Base-by-base conservation (phyloP, 805 yeast species). In the Yarrowia yakushimensis region DNA sequence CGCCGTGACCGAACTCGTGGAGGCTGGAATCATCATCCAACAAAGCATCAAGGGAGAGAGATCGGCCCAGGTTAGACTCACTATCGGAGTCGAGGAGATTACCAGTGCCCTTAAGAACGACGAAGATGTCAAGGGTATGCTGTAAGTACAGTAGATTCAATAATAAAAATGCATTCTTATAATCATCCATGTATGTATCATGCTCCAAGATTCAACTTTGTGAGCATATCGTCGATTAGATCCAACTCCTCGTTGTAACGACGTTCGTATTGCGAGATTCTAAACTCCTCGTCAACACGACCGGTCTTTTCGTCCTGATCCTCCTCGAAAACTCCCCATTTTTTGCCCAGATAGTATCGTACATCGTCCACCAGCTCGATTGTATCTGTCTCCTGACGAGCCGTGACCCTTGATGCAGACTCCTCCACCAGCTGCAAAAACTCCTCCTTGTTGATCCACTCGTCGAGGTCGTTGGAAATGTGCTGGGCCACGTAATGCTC, bases 281-380 rank as follows among this genome's bases (percentile, higher is more conserved):
- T 64, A 68, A 69, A 70, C 43, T 65, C 63, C 5, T 48, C 55
- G 17, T 62, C 65, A 65, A 69, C 52, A 63, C 62, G 23, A 1
- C 55, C 55, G 11, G 55, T 48, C 36, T 45, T 17, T 20, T 48
- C 55, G 10, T 48, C 55, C 69, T 52, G 60, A 22, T 63, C 65
- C 63, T 63, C 27, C 70, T 39, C 34, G 65, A 65, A 60, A 46
- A 63, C 70, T 63, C 66, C 71, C 63, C 72, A 76, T 54, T 71
- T 73, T 67, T 79, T 77, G 12, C 75, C 68, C 48, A 88, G 71
- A 66, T 84, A 86, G 71, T 80, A 88, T 66, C 91, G 76, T 11
- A 88, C 85, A 73, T 88, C 96, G 72, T 88, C 96, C 27, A 88
- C 77, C 67, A 88, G 75, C 68, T 88, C 96, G 69, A 88, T 86